Evolutionary conservation across 2,329 filamentous ascomycete species (phyloP), one percentile per base, ranked within the genome.

Genomic region (Pseudogymnoascus pannorum): DNA sequence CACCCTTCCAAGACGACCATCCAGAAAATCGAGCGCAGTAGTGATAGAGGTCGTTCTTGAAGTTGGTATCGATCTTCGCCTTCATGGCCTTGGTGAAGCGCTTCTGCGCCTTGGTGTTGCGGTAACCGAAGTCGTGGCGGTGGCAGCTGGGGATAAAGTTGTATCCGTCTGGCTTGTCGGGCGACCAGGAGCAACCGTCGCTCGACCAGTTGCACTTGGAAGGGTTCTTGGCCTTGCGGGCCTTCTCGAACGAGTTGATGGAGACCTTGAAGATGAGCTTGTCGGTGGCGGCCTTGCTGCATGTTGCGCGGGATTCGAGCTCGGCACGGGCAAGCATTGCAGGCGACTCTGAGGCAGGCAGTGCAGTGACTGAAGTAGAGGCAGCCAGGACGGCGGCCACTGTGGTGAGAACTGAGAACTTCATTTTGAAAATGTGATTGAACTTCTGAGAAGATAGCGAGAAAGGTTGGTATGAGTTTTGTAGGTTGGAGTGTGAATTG

Each of bases 71-170:
- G 42, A 84, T 78, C 4, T 64, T 70, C n/a, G 68, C 60, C 67
- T 78, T 79, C 60, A 69, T 72, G 5, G 64, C 69, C 5, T 72
- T 69, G 2, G 73, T 77, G 68, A 83, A 81, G 2, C 81, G 76
- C 2, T 60, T 70, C 66, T 83, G 80, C 1, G 59, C 61, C 59
- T 79, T 78, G 68, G 77, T 83, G 71, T 85, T 84, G 16, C 75
- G 72, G 68, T 81, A 81, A 1, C 80, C 81, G 68, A 84, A 84
- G 66, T 84, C 82, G 63, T 85, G 81, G 5, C 82, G 79, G 62
- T 79, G 70, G 72, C 80, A 82, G 11, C 74, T 76, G 0, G 73
- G 75, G 2, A 70, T 22, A 38, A 79, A 80, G 9, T 75, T 71
- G 66, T 77, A 80, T 2, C 74, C 73, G 29, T 75, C 73, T 0